Conservation (phyloP, 2,329 filamentous ascomycete genomes). For the Cadophora malorum region DNA sequence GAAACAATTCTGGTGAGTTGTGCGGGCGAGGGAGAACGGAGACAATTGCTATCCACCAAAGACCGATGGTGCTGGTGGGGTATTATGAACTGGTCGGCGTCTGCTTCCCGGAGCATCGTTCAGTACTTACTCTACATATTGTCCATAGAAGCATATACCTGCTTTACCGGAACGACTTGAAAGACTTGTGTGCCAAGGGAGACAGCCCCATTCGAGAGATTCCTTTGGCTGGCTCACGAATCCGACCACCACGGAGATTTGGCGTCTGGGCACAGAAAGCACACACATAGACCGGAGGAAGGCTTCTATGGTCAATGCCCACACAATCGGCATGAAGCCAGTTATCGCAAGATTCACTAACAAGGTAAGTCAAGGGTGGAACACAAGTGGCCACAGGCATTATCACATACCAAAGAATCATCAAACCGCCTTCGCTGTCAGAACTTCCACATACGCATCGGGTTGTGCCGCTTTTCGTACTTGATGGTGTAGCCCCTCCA, state of each 20-base stretch:
- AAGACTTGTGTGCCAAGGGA: slow-evolving; percentile 52
- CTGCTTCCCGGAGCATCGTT: not conserved
- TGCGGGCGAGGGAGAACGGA: not conserved
- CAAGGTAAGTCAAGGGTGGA: slow-evolving; percentile 31
- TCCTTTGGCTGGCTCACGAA: slow-evolving; percentile 48
- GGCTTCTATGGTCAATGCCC: slow-evolving; percentile 61
- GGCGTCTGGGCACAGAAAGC: slow-evolving; percentile 67
- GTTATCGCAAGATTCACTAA: slow-evolving; percentile 68
- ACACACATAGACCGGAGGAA: slow-evolving; percentile 68
- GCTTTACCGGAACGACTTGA: slow-evolving; percentile 51
- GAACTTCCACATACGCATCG: slow-evolving; percentile 61
- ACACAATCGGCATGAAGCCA: slow-evolving; percentile 70
- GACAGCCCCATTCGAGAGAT: slow-evolving; percentile 44
- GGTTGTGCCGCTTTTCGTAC: slow-evolving; percentile 47
- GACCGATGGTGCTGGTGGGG: not conserved
- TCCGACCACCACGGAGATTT: slow-evolving; percentile 56
- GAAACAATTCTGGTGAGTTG: not conserved
- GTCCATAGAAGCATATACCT: not conserved
- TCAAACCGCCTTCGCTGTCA: slow-evolving; percentile 57
- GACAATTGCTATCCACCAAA: not conserved
- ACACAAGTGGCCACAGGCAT: not conserved
- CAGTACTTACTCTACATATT: not conserved
- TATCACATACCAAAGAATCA: slow-evolving; percentile 66
- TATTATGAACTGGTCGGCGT: not conserved
- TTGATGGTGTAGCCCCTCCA: slow-evolving; percentile 53